phyloP scores from a whole-genome alignment of 139 green algal species.

The Chlamydomonas sp. region DNA sequence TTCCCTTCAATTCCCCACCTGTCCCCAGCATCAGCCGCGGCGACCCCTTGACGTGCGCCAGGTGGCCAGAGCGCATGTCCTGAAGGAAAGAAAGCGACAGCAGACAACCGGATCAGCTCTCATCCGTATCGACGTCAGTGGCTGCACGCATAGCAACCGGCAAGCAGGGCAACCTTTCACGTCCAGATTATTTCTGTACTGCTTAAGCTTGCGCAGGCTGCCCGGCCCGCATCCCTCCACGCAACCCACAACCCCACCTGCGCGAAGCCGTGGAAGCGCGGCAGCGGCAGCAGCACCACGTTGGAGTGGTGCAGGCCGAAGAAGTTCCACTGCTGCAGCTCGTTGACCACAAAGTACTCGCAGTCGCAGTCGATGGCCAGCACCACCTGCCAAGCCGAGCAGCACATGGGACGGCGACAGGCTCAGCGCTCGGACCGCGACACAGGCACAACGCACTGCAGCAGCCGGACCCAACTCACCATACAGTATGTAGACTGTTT shows the following conservation, averaged over 20 bases:
- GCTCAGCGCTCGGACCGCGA: background rate
- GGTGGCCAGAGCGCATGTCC: constrained; percentile 24
- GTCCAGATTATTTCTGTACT: too few relatives aligned
- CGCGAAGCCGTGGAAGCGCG: constrained; percentile 50
- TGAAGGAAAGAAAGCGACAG: background rate
- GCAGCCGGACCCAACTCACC: background rate
- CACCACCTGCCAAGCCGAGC: constrained; percentile 29
- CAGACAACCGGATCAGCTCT: too few relatives aligned
- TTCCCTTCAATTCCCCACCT: background rate
- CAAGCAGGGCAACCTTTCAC: too few relatives aligned
- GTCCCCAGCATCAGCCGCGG: constrained; percentile 45
- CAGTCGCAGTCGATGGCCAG: constrained; percentile 48
- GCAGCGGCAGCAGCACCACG: constrained; percentile 48
- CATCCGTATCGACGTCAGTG: too few relatives aligned
- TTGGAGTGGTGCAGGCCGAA: constrained; percentile 45
- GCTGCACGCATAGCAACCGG: too few relatives aligned
- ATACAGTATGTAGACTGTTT: background rate
- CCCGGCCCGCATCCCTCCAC: too few relatives aligned
- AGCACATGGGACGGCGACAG: background rate
- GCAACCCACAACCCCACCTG: constrained; percentile 17
- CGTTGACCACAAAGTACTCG: constrained; percentile 42
- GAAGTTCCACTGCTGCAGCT: constrained; percentile 54
- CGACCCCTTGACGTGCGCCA: constrained; percentile 45
- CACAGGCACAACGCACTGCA: background rate
- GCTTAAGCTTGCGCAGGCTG: too few relatives aligned